A percentile compares a stretch with the other conserved stretches of the same genome.
Evolutionary conservation across 2,329 filamentous ascomycete species (phyloP).

Genomic region (Beauveria brongniartii): DNA sequence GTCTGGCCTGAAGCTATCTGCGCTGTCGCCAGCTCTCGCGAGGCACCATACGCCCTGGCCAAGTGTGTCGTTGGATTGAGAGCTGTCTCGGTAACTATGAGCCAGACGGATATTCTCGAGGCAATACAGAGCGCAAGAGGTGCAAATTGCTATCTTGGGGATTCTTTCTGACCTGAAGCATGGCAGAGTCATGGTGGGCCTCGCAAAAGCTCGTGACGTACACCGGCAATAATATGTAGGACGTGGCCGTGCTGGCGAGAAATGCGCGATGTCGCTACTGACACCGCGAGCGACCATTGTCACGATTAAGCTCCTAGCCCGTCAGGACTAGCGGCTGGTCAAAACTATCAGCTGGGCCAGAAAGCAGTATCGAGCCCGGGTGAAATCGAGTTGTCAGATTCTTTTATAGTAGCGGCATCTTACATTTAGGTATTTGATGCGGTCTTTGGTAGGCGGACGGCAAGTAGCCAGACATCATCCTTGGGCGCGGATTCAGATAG

Average conservation of each 20-base stretch:
- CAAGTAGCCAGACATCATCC: slow-evolving; percentile 11
- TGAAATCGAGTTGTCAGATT: slow-evolving; percentile 1
- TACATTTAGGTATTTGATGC: slow-evolving; percentile 9
- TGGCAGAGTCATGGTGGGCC: slow-evolving; percentile 10
- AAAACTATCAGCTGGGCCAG: not conserved
- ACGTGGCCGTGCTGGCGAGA: slow-evolving; percentile 9
- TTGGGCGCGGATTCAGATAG: slow-evolving; percentile 11
- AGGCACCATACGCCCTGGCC: slow-evolving; percentile 15
- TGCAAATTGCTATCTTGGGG: slow-evolving; percentile 6
- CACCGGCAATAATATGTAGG: slow-evolving; percentile 1
- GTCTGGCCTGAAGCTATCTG: slow-evolving; percentile 10
- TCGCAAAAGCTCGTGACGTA: slow-evolving; percentile 13
- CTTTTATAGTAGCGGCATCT: not conserved
- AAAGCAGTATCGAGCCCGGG: slow-evolving; percentile 14
- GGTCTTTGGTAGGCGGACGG: slow-evolving; percentile 13
- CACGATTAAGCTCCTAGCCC: slow-evolving; percentile 17
- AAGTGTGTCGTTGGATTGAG: slow-evolving; percentile 11
- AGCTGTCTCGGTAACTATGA: slow-evolving; percentile 1
- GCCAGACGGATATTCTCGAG: slow-evolving; percentile 16
- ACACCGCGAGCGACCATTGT: slow-evolving; percentile 15
- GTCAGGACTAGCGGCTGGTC: slow-evolving; percentile 13
- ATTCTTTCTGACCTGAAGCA: slow-evolving; percentile 1
- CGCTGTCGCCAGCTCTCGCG: slow-evolving; percentile 13
- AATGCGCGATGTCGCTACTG: slow-evolving; percentile 18
- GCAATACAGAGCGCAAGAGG: slow-evolving; percentile 13